A percentile compares a stretch with the other conserved stretches of the same genome.
phyloP scores from a whole-genome alignment of 352 stramenopile species.

The Globisporangium abappressorium region DNA sequence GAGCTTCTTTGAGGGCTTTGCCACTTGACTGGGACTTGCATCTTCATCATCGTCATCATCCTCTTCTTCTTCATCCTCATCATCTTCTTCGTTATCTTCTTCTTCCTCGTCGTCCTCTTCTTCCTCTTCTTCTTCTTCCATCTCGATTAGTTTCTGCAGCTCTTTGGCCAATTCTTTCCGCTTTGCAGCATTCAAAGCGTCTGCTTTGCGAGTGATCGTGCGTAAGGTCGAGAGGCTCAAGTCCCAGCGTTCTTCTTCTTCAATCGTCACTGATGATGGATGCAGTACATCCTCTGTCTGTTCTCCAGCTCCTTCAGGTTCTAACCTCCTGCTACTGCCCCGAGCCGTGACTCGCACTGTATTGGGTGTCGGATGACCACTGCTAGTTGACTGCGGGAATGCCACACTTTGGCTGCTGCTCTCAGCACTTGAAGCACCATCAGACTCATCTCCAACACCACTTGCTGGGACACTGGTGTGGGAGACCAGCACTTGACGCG shows the following conservation, averaged over 20 bases:
- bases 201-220: conserved; percentile 24
- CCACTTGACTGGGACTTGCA: background rate
- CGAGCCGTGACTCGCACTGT: background rate
- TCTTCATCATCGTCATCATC: conserved; percentile 13
- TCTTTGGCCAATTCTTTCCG: conserved; percentile 17
- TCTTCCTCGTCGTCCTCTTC: conserved; percentile 30
- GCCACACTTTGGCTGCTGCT: background rate
- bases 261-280: background rate
- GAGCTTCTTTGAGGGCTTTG: background rate
- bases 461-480: background rate
- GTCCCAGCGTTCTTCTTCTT: conserved; percentile 25
- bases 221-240: conserved; percentile 30
- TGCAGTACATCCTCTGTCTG: too few relatives aligned
- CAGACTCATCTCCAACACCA: background rate
- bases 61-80: conserved; percentile 23
- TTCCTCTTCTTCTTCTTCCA: conserved; percentile 23
- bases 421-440: background rate
- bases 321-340: background rate
- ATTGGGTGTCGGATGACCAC: background rate
- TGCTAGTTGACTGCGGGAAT: background rate
- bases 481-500: conserved; percentile 13
- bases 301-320: background rate
- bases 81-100: conserved; percentile 20
- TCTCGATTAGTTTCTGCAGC: conserved; percentile 21
- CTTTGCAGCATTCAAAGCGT: conserved; percentile 23